A percentile compares a stretch with the other conserved stretches of the same genome.
Conservation (phyloP, 2,329 filamentous ascomycete species). For the Iodosphaeria phyllophila region DNA sequence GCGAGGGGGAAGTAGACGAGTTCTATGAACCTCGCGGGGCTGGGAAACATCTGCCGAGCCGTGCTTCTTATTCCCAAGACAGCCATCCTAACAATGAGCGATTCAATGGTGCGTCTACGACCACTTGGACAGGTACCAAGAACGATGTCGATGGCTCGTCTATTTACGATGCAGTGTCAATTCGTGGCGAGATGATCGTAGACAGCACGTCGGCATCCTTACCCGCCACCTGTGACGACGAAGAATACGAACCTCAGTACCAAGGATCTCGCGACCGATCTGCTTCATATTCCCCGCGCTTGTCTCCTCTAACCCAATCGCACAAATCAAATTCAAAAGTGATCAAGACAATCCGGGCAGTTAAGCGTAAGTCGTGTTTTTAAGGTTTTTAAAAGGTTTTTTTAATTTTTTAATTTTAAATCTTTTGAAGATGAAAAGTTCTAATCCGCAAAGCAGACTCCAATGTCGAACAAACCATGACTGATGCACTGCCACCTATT, state of each 20-base stretch:
- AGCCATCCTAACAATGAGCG: constrained; percentile 2
- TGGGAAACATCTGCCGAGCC: too few relatives aligned
- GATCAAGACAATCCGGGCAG: constrained; percentile 6
- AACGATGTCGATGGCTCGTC: constrained; percentile 13
- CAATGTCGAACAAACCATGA: constrained; percentile 4
- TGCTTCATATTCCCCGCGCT: constrained; percentile 31
- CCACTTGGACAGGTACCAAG: neutral
- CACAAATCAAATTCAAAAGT: constrained; percentile 10
- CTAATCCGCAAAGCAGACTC: too few relatives aligned
- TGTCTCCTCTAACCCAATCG: constrained; percentile 31
- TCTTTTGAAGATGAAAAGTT: too few relatives aligned
- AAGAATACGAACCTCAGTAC: constrained; percentile 10
- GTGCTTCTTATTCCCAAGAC: too few relatives aligned
- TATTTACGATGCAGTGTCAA: constrained; percentile 13
- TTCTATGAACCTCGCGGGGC: constrained; percentile 34
- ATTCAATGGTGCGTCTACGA: constrained; percentile 1
- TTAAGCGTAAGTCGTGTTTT: constrained; percentile 7
- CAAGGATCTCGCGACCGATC: constrained; percentile 22
- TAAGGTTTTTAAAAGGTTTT: neutral
- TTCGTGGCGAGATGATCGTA: constrained; percentile 6
- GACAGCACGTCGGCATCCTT: constrained; percentile 8
- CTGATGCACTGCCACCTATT: constrained; percentile 1
- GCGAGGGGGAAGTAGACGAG: constrained; percentile 45
- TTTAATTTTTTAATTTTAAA: too few relatives aligned
- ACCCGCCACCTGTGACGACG: constrained; percentile 6